Evolutionary conservation across 768 basidiomycete species (phyloP).

Genomic region (Pisolithus marmoratus): DNA sequence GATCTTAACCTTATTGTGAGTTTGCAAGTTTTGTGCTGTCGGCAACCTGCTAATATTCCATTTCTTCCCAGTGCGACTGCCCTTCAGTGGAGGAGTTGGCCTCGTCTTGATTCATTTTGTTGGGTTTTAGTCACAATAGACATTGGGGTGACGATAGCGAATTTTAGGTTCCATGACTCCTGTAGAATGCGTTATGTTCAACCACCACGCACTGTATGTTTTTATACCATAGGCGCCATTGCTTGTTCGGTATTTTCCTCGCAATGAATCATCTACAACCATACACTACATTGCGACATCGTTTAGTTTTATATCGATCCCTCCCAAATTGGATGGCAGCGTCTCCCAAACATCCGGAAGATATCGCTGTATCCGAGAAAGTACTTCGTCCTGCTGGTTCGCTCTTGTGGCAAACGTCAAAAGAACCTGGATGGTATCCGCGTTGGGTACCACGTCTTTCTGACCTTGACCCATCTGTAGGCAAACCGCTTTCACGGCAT

Average conservation of each 20-base stretch:
- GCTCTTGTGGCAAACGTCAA: conserved; percentile 45
- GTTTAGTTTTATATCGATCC: conserved; percentile 16
- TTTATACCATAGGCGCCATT: conserved; percentile 25
- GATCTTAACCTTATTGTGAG: conserved; percentile 86
- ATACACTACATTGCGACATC: conserved; percentile 11
- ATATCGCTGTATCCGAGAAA: conserved; percentile 39
- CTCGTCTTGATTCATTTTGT: conserved; percentile 16
- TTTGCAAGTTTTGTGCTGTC: conserved; percentile 11
- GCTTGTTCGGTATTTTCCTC: not conserved
- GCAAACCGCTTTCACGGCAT: conserved; percentile 61
- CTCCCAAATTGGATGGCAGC: conserved; percentile 17
- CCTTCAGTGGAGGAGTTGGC: conserved; percentile 79
- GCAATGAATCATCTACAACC: not conserved
- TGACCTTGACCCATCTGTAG: conserved; percentile 52
- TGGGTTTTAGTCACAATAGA: conserved; percentile 8
- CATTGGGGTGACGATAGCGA: conserved; percentile 27
- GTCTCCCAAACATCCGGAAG: conserved; percentile 32
- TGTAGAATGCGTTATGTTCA: conserved; percentile 48
- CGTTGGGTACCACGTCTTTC: conserved; percentile 41
- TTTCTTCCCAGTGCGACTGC: conserved; percentile 64
- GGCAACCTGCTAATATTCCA: conserved; percentile 4
- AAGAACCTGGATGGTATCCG: conserved; percentile 46
- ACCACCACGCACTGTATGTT: conserved; percentile 49
- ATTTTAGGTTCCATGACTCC: conserved; percentile 50
- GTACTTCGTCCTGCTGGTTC: conserved; percentile 40